Base-by-base conservation (phyloP, 2,329 filamentous ascomycete species). In the Pochonia chlamydosporia region DNA sequence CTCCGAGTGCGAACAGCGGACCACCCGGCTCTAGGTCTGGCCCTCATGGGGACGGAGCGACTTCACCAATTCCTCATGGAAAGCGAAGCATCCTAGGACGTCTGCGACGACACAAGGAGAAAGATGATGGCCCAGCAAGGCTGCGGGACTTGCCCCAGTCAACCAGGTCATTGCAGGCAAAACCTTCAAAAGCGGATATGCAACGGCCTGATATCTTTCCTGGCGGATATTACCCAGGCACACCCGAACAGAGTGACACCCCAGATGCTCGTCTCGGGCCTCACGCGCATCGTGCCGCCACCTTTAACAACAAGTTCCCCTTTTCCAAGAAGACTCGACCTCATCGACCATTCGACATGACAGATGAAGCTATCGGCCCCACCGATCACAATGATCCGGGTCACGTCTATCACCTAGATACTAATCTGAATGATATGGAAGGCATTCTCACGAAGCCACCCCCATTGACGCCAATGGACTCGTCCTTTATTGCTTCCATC, bases 351-450 rank as follows among this genome's bases (percentile, higher is more conserved):
- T 63, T 68, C 18, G 78, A 82, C 52, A 81, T 73, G 51, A 68
- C 61, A 52, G 84, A 75, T 61, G 83, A 82, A 61, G 73, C 71
- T 20, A 80, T 79, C 52, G 79, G 78, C 3, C 79, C 77, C 1
- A 82, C 76, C 7, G 80, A 85, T 49, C 78, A 75, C 44, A 69
- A 75, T 36, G 75, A 77, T 45, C 76, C 78, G 36, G 78, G 78
- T 36, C 79, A 78, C 11, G 66, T 89, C 40, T 95, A 85, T 67
- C 79, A 80, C 58, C 79, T 97, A 23, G 92, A 97, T 64, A 95
- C 89, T 2, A 87, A 97, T 62, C 77, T 97, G 41, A 82, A 82
- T 48, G 82, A 96, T 57, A 93, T 99, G 89, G 86, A 91, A 58
- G 93, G 89, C 20, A 96, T 97, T 53, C 71, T 97, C 50, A 83